These are phyloP conservation scores for Tephrocybe sp. DNA, from an alignment of 768 basidiomycete species.

Conservation along the genomic window DNA sequence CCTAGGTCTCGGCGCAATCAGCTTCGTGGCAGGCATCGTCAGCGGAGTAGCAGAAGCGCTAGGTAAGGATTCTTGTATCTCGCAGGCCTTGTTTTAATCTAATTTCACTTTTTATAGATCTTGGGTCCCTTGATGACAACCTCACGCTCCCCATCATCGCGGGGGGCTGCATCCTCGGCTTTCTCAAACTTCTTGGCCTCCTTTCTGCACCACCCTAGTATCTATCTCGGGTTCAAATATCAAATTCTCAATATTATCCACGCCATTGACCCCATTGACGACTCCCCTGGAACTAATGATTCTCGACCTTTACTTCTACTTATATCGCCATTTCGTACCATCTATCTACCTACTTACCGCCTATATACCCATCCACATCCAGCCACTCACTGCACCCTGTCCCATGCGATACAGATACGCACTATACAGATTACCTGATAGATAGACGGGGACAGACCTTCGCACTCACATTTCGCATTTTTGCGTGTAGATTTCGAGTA, in stretches of 20 bases:
- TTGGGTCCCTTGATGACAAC: constrained; percentile 87
- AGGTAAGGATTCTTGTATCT: constrained; percentile 48
- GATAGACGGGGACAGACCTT: not conserved
- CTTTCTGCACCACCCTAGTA: constrained; percentile 23
- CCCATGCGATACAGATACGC: too few species aligned
- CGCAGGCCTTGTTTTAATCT: constrained; percentile 4
- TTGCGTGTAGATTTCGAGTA: not conserved
- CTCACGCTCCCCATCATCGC: constrained; percentile 87
- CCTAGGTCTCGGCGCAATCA: constrained; percentile 54
- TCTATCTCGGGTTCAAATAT: not conserved
- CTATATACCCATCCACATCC: too few species aligned
- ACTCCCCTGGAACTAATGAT: not conserved
- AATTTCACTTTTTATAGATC: constrained; percentile 46
- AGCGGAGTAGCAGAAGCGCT: constrained; percentile 88
- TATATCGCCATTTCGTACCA: not conserved
- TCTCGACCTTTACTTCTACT: not conserved
- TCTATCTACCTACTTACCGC: not conserved
- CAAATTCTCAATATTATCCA: not conserved
- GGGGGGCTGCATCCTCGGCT: constrained; percentile 57
- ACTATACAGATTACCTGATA: not conserved
- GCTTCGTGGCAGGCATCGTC: constrained; percentile 70
- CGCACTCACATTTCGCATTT: too few species aligned
- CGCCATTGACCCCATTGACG: constrained; percentile 1
- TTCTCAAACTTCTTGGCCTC: constrained; percentile 39
- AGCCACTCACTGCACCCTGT: too few species aligned